A percentile compares a stretch with the other conserved stretches of the same genome.
Conservation (phyloP, 2,329 filamentous ascomycete species). For the Ilyonectria destructans region DNA sequence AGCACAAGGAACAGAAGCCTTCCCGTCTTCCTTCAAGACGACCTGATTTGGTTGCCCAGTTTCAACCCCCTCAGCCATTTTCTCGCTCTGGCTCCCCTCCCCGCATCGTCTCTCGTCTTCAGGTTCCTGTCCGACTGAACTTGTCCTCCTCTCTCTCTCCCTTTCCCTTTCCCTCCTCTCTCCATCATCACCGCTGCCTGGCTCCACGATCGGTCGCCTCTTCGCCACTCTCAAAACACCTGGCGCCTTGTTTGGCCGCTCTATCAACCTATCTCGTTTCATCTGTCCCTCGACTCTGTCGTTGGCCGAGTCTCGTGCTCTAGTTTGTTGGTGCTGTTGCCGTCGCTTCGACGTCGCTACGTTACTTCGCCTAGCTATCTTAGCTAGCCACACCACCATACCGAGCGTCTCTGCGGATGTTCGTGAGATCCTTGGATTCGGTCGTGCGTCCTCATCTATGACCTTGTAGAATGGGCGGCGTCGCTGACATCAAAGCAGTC, state of each 20-base stretch:
- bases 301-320: background rate
- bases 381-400: conserved; percentile 4
- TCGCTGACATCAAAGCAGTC: conserved; percentile 23
- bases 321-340: background rate
- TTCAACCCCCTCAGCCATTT: conserved; percentile 25
- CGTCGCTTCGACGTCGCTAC: conserved; percentile 8
- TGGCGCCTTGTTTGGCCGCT: background rate
- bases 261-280: background rate
- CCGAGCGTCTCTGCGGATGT: background rate
- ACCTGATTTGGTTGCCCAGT: conserved; percentile 9
- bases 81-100: conserved; percentile 16
- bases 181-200: conserved; percentile 2
- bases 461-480: background rate
- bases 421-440: background rate
- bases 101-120: conserved; percentile 15
- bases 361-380: background rate
- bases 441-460: conserved; percentile 11
- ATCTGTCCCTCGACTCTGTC: background rate
- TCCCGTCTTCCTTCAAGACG: conserved; percentile 5
- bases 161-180: conserved; percentile 12
- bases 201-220: conserved; percentile 1
- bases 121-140: conserved; percentile 21
- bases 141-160: conserved; percentile 6
- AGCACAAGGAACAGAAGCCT: background rate
- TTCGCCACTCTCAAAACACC: conserved; percentile 7